Base-by-base conservation (phyloP, 441 rosid genomes). In the Erodium moschatum region DNA sequence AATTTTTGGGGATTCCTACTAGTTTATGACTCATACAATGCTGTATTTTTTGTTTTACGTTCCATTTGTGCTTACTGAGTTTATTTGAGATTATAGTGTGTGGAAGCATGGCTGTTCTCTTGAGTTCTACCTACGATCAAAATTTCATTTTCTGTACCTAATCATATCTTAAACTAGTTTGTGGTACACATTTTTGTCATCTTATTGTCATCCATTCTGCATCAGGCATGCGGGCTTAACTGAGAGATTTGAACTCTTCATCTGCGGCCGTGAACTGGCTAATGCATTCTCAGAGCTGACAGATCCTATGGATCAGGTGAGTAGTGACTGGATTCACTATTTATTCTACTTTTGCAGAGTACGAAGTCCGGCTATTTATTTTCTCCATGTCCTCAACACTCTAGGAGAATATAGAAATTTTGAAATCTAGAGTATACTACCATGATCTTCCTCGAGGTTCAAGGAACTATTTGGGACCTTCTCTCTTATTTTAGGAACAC, bases 241-340 rank as follows among this genome's bases (percentile, higher is more conserved):
- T 18, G 98, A 91, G 83, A 88, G 97, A 82, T 93, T 93, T 75
- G 96, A 93, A 80, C 93, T 91, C 71, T 93, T 93, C 81, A 87
- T 93, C 10, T 89, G 95, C 29, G 96, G 98, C 67, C 95, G 96
- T 54, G 98, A 93, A 81, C 76, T 91, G 81, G 98, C 97, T 66
- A 93, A 93, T 70, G 98, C 96, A 77, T 93, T 93, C 73, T 91
- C 96, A 62, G 98, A 91, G 79, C 76, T 89, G 76, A 93, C 96
- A 56, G 98, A 93, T 84, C 98, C 97, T 6, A 61, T 84, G 78
- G 98, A 93, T 74, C 96, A 93, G 95, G 97, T 88, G 82, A 69
- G 69, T 60, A 9, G 16, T 64, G 38, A 0, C 35, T 9, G 11
- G 10, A 20, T 65, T 46, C 60, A 24, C 27, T 58, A 16, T 16